These are phyloP conservation scores for Ustilago esculenta DNA, from an alignment of 1,284 basidiomycete genomes.

Conservation along the genomic window DNA sequence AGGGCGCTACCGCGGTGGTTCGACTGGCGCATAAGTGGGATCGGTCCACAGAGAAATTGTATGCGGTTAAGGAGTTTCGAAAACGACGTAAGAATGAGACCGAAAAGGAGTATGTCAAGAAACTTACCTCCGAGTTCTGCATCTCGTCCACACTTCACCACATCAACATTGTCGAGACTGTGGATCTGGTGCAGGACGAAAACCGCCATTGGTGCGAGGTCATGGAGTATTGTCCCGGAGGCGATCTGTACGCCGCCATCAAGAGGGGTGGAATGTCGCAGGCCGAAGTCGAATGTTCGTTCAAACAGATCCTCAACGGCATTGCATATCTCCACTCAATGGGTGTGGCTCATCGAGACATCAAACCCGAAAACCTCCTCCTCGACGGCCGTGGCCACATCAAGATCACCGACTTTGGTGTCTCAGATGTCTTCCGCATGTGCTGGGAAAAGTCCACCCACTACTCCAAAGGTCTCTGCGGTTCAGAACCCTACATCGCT, in stretches of 20 bases:
- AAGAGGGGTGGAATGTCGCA: constrained; percentile 96
- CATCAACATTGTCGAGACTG: constrained; percentile 95
- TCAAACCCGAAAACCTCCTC: constrained; percentile 97
- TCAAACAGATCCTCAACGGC: constrained; percentile 93
- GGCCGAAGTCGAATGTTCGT: constrained; percentile 94
- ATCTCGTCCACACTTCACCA: constrained; percentile 98
- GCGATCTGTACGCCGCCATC: constrained; percentile 95
- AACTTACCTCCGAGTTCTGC: constrained; percentile 98
- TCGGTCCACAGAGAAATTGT: constrained; percentile 93
- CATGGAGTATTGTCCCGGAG: constrained; percentile 96
- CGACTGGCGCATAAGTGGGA: constrained; percentile 99
- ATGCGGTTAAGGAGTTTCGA: constrained; percentile 99
- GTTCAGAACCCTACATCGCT: constrained; percentile 97
- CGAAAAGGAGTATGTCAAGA: constrained; percentile 99
- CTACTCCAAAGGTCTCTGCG: constrained; percentile 94
- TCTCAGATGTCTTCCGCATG: constrained; percentile 95
- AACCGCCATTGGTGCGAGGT: constrained; percentile 97
- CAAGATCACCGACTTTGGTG: constrained; percentile 99
- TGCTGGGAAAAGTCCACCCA: constrained; percentile 98
- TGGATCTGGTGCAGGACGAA: constrained; percentile 97
- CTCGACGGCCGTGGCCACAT: constrained; percentile 91
- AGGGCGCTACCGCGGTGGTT: constrained; percentile 96
- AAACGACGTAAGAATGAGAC: constrained; percentile 97
- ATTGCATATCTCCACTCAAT: constrained; percentile 91
- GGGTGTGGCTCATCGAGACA: constrained; percentile 95